phyloP scores from a whole-genome alignment of 768 basidiomycete genomes.

The Boletus rubroflammeus region DNA sequence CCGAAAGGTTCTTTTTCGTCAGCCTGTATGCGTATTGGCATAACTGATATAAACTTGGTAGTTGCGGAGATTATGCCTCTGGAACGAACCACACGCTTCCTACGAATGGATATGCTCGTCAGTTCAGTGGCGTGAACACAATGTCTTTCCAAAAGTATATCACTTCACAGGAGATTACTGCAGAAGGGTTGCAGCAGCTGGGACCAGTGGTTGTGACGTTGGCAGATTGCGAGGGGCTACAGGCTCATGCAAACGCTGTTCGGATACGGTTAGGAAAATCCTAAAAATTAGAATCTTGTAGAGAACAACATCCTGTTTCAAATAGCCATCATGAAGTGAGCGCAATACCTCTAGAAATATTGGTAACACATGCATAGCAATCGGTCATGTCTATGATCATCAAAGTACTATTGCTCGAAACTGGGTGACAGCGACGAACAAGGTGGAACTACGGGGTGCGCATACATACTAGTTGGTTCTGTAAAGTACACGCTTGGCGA shows the following conservation, averaged over 20 bases:
- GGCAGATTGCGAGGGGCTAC: slow-evolving; percentile 92
- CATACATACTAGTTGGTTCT: slow-evolving; percentile 62
- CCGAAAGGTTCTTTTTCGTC: slow-evolving; percentile 72
- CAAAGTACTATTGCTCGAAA: slow-evolving; percentile 16
- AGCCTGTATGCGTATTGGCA: background rate
- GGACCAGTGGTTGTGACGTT: slow-evolving; percentile 87
- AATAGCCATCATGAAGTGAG: background rate
- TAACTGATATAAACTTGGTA: slow-evolving; percentile 31
- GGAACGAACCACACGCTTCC: slow-evolving; percentile 99
- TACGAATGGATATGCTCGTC: slow-evolving; percentile 93
- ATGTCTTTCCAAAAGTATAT: slow-evolving; percentile 98
- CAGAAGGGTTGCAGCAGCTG: slow-evolving; percentile 66
- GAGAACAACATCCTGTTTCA: background rate
- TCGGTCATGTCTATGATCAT: slow-evolving; percentile 18
- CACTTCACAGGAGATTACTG: slow-evolving; percentile 90
- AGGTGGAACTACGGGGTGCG: slow-evolving; percentile 8
- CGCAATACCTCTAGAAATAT: slow-evolving; percentile 9
- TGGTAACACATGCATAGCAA: slow-evolving; percentile 12
- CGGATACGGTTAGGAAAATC: slow-evolving; percentile 60
- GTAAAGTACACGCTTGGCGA: slow-evolving; percentile 90
- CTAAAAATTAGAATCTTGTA: slow-evolving; percentile 2
- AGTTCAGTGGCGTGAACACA: slow-evolving; percentile 98
- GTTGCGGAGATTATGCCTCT: slow-evolving; percentile 98
- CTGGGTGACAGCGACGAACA: slow-evolving; percentile 10
- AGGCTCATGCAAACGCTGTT: slow-evolving; percentile 96